Evolutionary conservation across 2,329 filamentous ascomycete species (phyloP).

Genomic region (Dichotomopilus funicola): DNA sequence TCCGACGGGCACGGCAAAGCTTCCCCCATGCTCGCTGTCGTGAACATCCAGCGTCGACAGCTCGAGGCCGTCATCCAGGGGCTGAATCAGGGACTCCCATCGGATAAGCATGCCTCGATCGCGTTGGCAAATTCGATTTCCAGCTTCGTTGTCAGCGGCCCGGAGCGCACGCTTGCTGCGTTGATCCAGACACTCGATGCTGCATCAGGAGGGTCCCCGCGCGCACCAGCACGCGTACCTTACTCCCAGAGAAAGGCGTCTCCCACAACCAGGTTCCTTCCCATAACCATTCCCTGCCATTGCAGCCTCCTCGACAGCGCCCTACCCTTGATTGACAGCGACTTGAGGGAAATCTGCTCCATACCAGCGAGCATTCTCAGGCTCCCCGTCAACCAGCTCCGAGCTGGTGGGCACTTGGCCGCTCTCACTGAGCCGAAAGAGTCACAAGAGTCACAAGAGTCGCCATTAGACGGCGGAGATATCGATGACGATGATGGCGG

Average conservation of each 20-base stretch:
- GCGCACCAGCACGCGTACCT: not conserved
- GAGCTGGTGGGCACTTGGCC: not conserved
- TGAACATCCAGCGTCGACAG: not conserved
- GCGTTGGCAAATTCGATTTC: not conserved
- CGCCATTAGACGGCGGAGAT: not conserved
- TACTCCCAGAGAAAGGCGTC: slow-evolving; percentile 2
- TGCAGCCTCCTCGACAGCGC: not conserved
- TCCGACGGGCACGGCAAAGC: not conserved
- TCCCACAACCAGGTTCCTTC: not conserved
- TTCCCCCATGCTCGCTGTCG: slow-evolving; percentile 1
- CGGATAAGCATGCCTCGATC: not conserved
- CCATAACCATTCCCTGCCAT: slow-evolving; percentile 5
- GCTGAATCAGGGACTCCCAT: not conserved
- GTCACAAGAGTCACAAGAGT: not conserved
- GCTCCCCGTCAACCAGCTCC: not conserved
- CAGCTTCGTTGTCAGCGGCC: slow-evolving; percentile 1
- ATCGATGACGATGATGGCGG: not conserved
- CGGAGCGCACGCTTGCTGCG: slow-evolving; percentile 1
- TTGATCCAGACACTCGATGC: not conserved
- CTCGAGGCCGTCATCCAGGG: not conserved
- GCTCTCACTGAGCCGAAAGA: not conserved
- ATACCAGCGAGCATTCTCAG: not conserved
- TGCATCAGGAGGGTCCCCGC: not conserved
- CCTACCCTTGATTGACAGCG: slow-evolving; percentile 1
- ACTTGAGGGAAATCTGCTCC: not conserved